A percentile compares a stretch with the other conserved stretches of the same genome.
Conservation (phyloP, 371 early-diverging fungal genomes). For the Haplosporangium sp. region DNA sequence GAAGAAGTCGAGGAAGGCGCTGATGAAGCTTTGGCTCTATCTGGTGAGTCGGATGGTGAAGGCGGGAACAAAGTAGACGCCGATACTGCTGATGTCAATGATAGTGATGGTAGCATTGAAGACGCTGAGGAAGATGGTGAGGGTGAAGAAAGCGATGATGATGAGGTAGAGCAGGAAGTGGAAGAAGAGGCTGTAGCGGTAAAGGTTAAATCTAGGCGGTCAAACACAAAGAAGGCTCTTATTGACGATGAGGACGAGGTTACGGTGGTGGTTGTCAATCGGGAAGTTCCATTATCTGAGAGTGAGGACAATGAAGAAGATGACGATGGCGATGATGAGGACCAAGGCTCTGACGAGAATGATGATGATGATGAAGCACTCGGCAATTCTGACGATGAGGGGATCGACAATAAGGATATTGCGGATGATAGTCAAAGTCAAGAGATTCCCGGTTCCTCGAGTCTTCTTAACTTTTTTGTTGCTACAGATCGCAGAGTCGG, state of each 20-base stretch:
- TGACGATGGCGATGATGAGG: not conserved
- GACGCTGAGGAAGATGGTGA: constrained; percentile 9
- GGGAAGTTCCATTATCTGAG: constrained; percentile 7
- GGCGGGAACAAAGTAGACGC: not conserved
- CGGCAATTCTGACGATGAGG: not conserved
- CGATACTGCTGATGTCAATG: not conserved
- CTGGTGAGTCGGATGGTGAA: constrained; percentile 14
- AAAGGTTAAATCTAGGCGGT: not conserved
- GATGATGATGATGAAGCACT: not conserved
- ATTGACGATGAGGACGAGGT: constrained; percentile 45
- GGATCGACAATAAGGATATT: not conserved
- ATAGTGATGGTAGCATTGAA: not conserved
- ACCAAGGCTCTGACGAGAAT: not conserved
- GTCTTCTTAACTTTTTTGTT: not conserved
- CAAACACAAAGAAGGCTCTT: constrained; percentile 10
- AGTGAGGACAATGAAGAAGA: constrained; percentile 7
- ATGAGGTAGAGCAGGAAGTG: constrained; percentile 8
- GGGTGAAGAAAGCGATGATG: not conserved
- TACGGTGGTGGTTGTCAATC: constrained; percentile 38
- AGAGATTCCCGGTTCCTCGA: not conserved
- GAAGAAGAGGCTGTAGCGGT: constrained; percentile 12
- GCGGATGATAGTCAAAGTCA: constrained; percentile 1
- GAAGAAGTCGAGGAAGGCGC: constrained; percentile 13
- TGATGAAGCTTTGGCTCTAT: constrained; percentile 6
- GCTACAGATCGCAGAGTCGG: not conserved